These are phyloP conservation scores for Auriscalpium microsporum DNA, from an alignment of 768 basidiomycete genomes.

Conservation along the genomic window DNA sequence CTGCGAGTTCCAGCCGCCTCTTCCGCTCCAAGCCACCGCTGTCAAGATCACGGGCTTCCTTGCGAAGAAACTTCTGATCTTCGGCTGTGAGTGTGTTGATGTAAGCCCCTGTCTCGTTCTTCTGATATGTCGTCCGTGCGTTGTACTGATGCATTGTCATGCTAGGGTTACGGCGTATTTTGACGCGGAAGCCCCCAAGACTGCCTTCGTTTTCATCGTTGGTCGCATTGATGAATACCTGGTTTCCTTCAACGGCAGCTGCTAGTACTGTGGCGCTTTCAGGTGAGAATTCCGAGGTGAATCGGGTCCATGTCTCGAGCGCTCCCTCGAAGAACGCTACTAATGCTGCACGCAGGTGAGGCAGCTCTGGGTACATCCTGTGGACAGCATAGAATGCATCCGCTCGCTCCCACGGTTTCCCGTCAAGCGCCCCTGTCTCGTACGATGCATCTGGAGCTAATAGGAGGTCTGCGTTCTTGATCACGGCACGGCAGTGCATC, in stretches of 20 bases:
- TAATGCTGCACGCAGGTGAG: background rate
- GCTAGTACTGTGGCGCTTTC: too few species aligned
- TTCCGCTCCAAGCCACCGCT: background rate
- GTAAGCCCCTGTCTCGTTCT: background rate
- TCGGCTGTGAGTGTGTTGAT: background rate
- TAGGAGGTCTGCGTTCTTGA: constrained; percentile 10
- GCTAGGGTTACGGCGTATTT: background rate
- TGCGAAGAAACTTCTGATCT: background rate
- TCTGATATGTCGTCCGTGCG: constrained; percentile 1
- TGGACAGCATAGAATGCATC: constrained; percentile 6
- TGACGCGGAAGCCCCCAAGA: constrained; percentile 8
- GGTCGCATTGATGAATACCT: constrained; percentile 17
- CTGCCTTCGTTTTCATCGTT: constrained; percentile 25
- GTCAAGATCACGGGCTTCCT: background rate
- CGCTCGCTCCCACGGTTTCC: constrained; percentile 7
- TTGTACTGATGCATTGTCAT: too few species aligned
- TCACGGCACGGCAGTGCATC: constrained; percentile 12
- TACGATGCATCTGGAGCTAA: constrained; percentile 3
- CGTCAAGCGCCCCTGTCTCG: constrained; percentile 7
- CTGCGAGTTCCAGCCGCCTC: background rate
- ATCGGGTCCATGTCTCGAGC: constrained; percentile 15
- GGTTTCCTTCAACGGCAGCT: too few species aligned
- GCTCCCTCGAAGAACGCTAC: constrained; percentile 19
- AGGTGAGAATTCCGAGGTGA: constrained; percentile 19
- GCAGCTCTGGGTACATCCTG: background rate